Conservation (phyloP, 2,329 filamentous ascomycete species). For the Ophiocordyceps sinensis region DNA sequence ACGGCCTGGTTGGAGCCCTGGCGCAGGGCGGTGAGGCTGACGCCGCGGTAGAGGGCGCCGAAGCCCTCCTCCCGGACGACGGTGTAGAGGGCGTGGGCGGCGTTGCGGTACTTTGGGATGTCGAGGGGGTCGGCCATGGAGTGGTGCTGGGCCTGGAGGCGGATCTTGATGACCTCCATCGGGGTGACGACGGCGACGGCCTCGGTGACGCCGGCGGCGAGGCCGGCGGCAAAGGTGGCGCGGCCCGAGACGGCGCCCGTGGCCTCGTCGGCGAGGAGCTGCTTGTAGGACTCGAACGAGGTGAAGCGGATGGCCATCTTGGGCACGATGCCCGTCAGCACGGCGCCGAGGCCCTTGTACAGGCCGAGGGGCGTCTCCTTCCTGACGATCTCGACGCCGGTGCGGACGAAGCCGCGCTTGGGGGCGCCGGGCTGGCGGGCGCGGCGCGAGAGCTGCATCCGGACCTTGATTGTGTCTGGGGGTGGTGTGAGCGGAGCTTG, state of each 20-base stretch:
- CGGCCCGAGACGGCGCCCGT: constrained; percentile 55
- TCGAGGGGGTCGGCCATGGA: constrained; percentile 94
- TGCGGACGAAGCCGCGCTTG: constrained; percentile 74
- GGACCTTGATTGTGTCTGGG: constrained; percentile 90
- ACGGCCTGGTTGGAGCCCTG: constrained; percentile 97
- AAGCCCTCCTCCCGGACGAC: constrained; percentile 84
- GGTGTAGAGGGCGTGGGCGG: constrained; percentile 69
- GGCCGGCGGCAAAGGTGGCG: constrained; percentile 61
- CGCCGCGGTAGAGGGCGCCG: constrained; percentile 80
- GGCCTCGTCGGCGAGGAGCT: constrained; percentile 53
- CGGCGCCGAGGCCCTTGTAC: constrained; percentile 97
- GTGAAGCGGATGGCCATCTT: constrained; percentile 99
- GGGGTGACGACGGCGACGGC: constrained; percentile 92
- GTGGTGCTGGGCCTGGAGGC: constrained; percentile 95
- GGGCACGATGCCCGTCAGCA: constrained; percentile 88
- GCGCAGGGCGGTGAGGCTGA: constrained; percentile 80
- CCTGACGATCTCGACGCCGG: constrained; percentile 72
- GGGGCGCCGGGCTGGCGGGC: constrained; percentile 71
- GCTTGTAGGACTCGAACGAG: constrained; percentile 92
- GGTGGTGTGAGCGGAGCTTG: not conserved
- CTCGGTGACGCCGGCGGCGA: constrained; percentile 88
- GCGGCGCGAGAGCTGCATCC: constrained; percentile 92
- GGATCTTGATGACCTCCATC: constrained; percentile 99
- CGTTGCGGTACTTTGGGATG: constrained; percentile 92
- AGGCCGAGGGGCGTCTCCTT: constrained; percentile 84